A percentile compares a stretch with the other conserved stretches of the same genome.
phyloP scores from a whole-genome alignment of 2,329 filamentous ascomycete species.

The Lasiodiplodia gonubiensis region DNA sequence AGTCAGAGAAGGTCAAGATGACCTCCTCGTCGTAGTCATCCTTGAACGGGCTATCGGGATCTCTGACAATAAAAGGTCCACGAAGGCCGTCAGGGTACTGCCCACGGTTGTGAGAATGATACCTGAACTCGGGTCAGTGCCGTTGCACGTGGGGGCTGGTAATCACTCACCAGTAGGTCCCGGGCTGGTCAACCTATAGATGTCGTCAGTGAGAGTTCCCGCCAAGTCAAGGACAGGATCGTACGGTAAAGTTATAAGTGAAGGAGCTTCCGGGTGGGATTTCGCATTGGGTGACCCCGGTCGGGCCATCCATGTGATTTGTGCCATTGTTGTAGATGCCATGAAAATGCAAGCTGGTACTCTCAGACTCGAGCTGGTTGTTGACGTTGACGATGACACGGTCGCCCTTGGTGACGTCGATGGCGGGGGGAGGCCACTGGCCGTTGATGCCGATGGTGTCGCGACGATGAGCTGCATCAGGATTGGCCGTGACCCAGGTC shows the following conservation, averaged over 20 bases:
- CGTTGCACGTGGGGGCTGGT: too few relatives aligned
- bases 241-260: slow-evolving; percentile 70
- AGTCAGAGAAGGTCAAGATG: slow-evolving; percentile 72
- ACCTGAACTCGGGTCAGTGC: slow-evolving; percentile 40
- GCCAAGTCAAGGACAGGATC: not conserved
- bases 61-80: slow-evolving; percentile 70
- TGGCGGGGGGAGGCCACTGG: slow-evolving; percentile 73
- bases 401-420: slow-evolving; percentile 77
- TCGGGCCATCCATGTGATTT: slow-evolving; percentile 74
- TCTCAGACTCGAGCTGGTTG: slow-evolving; percentile 69
- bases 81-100: slow-evolving; percentile 73
- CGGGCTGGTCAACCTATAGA: slow-evolving; percentile 55
- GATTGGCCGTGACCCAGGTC: slow-evolving; percentile 61
- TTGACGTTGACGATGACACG: slow-evolving; percentile 70
- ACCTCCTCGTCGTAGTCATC: slow-evolving; percentile 65
- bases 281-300: slow-evolving; percentile 62
- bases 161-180: slow-evolving; percentile 57
- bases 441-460: slow-evolving; percentile 73
- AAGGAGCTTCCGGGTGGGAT: slow-evolving; percentile 68
- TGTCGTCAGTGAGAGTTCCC: not conserved
- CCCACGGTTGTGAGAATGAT: slow-evolving; percentile 68
- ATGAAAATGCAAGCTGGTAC: slow-evolving; percentile 75
- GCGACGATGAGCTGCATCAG: slow-evolving; percentile 58
- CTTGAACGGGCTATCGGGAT: slow-evolving; percentile 58
- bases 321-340: slow-evolving; percentile 79